Evolutionary conservation across 2,329 filamentous ascomycete species (phyloP).

Genomic region (Cladophialophora immunda): DNA sequence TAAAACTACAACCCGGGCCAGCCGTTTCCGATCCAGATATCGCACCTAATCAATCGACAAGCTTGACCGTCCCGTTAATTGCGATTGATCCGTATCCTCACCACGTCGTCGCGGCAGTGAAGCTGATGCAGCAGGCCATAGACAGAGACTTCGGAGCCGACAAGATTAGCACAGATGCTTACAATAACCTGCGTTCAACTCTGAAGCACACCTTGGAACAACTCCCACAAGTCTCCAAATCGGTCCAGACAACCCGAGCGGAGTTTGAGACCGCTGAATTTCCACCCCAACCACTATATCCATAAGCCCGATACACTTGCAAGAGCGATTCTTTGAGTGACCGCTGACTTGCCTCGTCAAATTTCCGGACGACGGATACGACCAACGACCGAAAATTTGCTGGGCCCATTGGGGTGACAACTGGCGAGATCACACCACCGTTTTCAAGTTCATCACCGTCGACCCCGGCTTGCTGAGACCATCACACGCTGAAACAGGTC

Average conservation of each 20-base stretch:
- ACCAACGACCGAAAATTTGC: background rate
- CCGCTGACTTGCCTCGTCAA: background rate
- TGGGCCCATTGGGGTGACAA: background rate
- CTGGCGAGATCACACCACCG: background rate
- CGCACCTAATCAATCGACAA: slow-evolving; percentile 10
- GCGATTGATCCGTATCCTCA: slow-evolving; percentile 47
- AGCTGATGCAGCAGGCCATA: slow-evolving; percentile 43
- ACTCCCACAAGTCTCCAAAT: slow-evolving; percentile 45
- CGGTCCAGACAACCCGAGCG: slow-evolving; percentile 40
- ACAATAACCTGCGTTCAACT: slow-evolving; percentile 40
- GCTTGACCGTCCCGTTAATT: slow-evolving; percentile 41
- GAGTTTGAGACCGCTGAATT: slow-evolving; percentile 27
- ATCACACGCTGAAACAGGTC: background rate
- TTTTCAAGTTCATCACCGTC: background rate
- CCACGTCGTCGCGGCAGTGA: slow-evolving; percentile 44
- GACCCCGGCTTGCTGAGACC: background rate
- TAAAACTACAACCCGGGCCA: slow-evolving; percentile 12
- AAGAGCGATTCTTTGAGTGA: background rate
- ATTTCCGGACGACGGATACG: background rate
- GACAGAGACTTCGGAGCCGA: slow-evolving; percentile 42
- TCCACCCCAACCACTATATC: slow-evolving; percentile 20
- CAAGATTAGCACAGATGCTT: slow-evolving; percentile 40
- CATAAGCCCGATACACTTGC: background rate
- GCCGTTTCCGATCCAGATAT: background rate
- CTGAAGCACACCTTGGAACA: slow-evolving; percentile 42